These are phyloP conservation scores for Lactifluus volemus DNA, from an alignment of 768 basidiomycete species.

Conservation along the genomic window DNA sequence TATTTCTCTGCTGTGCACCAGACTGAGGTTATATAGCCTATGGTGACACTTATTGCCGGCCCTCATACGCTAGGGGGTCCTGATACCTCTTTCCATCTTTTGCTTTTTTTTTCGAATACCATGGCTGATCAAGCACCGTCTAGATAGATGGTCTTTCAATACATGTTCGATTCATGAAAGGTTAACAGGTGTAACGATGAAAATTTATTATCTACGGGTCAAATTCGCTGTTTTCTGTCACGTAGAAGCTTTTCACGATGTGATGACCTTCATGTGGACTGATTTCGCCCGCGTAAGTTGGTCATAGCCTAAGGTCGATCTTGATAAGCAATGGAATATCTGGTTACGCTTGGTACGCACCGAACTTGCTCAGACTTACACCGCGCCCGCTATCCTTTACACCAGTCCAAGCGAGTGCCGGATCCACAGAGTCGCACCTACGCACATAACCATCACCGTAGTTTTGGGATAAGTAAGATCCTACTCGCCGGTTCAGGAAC, in stretches of 20 bases:
- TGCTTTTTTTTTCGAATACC: background rate
- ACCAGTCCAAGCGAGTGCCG: constrained; percentile 90
- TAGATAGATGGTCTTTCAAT: background rate
- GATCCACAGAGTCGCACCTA: constrained; percentile 86
- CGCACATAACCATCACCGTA: background rate
- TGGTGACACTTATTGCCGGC: constrained; percentile 17
- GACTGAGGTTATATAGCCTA: constrained; percentile 14
- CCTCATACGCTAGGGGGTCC: constrained; percentile 20
- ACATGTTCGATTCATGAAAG: background rate
- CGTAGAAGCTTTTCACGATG: constrained; percentile 19
- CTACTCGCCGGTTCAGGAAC: constrained; percentile 69
- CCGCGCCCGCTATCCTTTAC: constrained; percentile 92
- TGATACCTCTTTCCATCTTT: constrained; percentile 1
- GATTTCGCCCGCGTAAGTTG: constrained; percentile 76
- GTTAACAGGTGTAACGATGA: background rate
- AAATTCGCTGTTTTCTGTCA: background rate
- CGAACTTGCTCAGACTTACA: constrained; percentile 82
- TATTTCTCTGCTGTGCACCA: constrained; percentile 19
- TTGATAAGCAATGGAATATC: background rate
- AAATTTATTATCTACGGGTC: background rate
- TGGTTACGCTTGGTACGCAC: constrained; percentile 33
- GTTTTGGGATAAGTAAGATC: background rate
- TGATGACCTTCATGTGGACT: constrained; percentile 77
- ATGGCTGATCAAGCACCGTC: background rate
- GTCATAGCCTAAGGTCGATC: constrained; percentile 60